A percentile compares a stretch with the other conserved stretches of the same genome.
Conservation (phyloP, 1,284 basidiomycete species). For the Testicularia cyperi region DNA sequence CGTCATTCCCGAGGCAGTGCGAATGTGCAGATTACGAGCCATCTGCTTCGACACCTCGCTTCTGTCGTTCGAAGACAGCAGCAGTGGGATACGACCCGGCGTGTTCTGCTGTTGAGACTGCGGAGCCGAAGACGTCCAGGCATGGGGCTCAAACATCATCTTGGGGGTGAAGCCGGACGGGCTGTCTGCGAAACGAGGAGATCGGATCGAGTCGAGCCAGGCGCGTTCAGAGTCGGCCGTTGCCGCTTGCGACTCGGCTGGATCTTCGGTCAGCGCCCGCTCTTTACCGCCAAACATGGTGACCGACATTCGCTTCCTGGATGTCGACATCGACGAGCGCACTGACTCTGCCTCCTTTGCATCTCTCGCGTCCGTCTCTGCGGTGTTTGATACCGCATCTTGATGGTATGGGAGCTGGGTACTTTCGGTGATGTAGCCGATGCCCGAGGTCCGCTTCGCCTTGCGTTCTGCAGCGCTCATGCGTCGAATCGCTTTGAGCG, state of each 20-base stretch:
- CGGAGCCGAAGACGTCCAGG: constrained; percentile 6
- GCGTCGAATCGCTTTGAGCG: constrained; percentile 24
- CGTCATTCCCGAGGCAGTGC: constrained; percentile 13
- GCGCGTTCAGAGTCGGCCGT: constrained; percentile 11
- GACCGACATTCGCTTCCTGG: constrained; percentile 18
- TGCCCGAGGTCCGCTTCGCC: constrained; percentile 31
- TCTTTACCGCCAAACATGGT: constrained; percentile 34
- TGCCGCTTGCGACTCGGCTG: neutral
- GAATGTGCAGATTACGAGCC: too few species aligned
- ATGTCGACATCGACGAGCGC: neutral
- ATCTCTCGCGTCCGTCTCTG: too few species aligned
- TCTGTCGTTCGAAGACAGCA: constrained; percentile 13
- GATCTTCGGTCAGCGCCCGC: neutral
- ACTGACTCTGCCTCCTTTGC: neutral
- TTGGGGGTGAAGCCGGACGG: constrained; percentile 40
- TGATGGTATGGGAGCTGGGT: too few species aligned
- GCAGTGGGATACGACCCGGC: constrained; percentile 21
- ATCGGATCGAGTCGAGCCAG: constrained; percentile 33
- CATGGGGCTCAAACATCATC: constrained; percentile 32
- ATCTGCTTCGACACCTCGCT: constrained; percentile 1
- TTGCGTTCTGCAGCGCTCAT: constrained; percentile 38
- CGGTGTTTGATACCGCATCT: too few species aligned
- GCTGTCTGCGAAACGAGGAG: constrained; percentile 30
- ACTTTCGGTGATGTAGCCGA: constrained; percentile 24
- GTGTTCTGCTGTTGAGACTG: constrained; percentile 7